Base-by-base conservation (phyloP, 2,329 filamentous ascomycete genomes). In the Diplodia seriata region DNA sequence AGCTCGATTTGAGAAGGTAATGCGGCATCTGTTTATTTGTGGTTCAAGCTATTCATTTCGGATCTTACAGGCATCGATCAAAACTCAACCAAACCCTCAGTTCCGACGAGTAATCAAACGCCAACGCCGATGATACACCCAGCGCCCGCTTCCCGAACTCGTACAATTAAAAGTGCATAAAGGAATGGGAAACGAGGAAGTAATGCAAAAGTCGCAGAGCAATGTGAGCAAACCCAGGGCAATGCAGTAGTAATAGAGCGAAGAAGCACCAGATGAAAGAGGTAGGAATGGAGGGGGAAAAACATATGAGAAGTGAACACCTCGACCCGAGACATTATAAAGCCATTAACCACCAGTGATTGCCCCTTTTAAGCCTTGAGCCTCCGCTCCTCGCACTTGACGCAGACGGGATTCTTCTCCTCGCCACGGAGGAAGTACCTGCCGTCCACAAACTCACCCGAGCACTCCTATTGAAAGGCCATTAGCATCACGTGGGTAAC, bases 401-500 rank as follows among this genome's bases (percentile, higher is more conserved):
- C 86, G 76, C 88, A 90, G 11, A 89, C 85, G 4, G 87, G 86
- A 69, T 87, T 81, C 71, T 87, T 82, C 31, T 82, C 81, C 23
- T 86, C 84, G 63, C 87, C 85, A 43, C 86, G 81, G 12, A 89
- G 80, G 72, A 90, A 90, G 76, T 89, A 90, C 59, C 86, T 77
- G 0, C 87, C 88, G 68, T 90, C 87, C 5, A 84, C 83, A 72
- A 90, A 89, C 0, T 83, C 84, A 36, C 84, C 83, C 29, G 83
- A 83, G 73, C 88, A 90, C 73, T 89, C 86, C 81, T 88, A 3
- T 78, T 57, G 29, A 33, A 31, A 31, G 31, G 47, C 4, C 11
- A 43, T 68, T 18, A 68, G 66, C 33, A n/a, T 33, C 0, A 53
- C 15, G n/a, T 4, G 9, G 12, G 29, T 18, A 15, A 12, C 18